phyloP scores from a whole-genome alignment of 2,329 filamentous ascomycete species.

The Onygenales sp. region DNA sequence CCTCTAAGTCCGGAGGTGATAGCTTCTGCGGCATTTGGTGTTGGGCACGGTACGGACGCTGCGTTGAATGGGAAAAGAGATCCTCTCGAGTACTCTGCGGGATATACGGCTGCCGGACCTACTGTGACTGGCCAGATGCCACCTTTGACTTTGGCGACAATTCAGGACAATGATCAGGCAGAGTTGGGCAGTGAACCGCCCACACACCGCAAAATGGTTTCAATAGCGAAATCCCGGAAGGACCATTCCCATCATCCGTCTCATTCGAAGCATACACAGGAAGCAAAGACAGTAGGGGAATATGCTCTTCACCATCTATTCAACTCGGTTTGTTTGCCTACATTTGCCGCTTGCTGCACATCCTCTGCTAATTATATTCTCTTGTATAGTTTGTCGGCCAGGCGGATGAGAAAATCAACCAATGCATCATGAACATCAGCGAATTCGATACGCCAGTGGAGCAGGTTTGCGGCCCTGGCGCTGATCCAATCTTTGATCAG shows the following conservation, averaged over 20 bases:
- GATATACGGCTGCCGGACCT: slow-evolving; percentile 26
- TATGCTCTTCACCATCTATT: slow-evolving; percentile 95
- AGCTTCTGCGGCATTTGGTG: slow-evolving; percentile 52
- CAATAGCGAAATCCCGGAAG: slow-evolving; percentile 57
- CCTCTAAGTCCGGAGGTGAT: slow-evolving; percentile 84
- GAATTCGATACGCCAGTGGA: slow-evolving; percentile 80
- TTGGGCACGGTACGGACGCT: slow-evolving; percentile 42
- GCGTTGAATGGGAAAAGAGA: slow-evolving; percentile 21
- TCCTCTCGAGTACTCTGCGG: slow-evolving; percentile 21
- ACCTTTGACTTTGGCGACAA: slow-evolving; percentile 24
- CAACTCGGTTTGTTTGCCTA: slow-evolving; percentile 57
- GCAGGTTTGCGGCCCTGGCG: slow-evolving; percentile 78
- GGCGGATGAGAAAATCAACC: slow-evolving; percentile 91
- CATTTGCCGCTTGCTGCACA: neutral
- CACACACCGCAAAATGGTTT: slow-evolving; percentile 39
- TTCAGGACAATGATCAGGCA: slow-evolving; percentile 27
- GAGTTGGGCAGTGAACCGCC: slow-evolving; percentile 19
- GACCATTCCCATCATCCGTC: slow-evolving; percentile 65
- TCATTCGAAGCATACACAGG: slow-evolving; percentile 61
- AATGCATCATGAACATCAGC: slow-evolving; percentile 70
- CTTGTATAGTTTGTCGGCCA: slow-evolving; percentile 69
- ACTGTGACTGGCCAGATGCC: slow-evolving; percentile 27
- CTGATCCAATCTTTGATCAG: slow-evolving; percentile 85
- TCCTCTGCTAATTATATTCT: slow-evolving; percentile 25
- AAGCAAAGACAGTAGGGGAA: slow-evolving; percentile 90